phyloP scores from a whole-genome alignment of 179 eudicot genomes.

The Actinidia arguta region DNA sequence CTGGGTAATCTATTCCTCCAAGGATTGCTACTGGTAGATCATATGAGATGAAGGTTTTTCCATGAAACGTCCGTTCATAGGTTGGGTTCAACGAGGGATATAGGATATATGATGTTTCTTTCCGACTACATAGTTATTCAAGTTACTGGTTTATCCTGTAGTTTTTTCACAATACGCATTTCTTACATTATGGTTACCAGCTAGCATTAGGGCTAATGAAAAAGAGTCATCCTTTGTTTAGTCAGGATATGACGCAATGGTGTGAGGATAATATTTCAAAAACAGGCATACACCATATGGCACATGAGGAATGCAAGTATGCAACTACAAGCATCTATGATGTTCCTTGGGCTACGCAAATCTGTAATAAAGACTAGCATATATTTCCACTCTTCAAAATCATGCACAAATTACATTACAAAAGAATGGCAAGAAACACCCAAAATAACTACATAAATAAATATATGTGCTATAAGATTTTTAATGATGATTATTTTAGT shows the following conservation, averaged over 20 bases:
- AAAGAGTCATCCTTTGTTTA: background rate
- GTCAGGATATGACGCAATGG: background rate
- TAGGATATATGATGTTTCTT: background rate
- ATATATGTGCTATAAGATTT: background rate
- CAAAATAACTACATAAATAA: background rate
- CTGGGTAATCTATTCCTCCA: background rate
- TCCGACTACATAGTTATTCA: background rate
- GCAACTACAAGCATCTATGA: conserved; percentile 7
- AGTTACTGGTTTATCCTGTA: background rate
- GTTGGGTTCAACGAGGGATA: background rate
- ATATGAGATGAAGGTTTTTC: conserved; percentile 1
- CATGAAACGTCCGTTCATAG: background rate
- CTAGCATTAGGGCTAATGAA: too few relatives aligned
- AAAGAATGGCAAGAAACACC: background rate
- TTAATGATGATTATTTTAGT: background rate
- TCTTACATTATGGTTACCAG: background rate
- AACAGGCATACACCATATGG: background rate
- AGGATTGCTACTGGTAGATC: background rate
- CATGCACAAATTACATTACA: background rate
- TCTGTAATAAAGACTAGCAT: background rate
- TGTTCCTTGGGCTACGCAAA: background rate
- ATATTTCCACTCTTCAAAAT: background rate
- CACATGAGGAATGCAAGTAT: background rate
- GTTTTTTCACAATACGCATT: background rate
- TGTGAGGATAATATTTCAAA: background rate